Percentiles rank a stretch among this genome's conserved stretches.
Conservation (phyloP, 1,284 basidiomycete genomes). For the Microbotryomycetes sp. region DNA sequence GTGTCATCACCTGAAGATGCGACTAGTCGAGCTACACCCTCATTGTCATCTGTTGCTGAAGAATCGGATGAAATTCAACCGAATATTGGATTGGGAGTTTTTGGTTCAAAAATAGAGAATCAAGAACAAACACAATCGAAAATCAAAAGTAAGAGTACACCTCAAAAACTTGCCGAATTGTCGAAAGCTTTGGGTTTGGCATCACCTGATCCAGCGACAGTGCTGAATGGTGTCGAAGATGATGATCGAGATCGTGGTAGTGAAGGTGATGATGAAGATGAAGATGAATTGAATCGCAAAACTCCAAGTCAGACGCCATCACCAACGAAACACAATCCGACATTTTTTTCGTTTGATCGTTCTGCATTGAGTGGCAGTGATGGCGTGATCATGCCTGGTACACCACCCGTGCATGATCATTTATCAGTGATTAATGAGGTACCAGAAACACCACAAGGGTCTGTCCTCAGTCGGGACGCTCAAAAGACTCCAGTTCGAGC, state of each 20-base stretch:
- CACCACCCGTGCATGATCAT: neutral
- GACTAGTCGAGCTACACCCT: neutral
- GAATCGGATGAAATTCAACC: neutral
- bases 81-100: neutral
- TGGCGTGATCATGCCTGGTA: too few species aligned
- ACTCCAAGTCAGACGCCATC: neutral
- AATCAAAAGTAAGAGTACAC: neutral
- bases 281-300: neutral
- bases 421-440: neutral
- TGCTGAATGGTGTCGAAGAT: too few species aligned
- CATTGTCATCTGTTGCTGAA: neutral
- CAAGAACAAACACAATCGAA: too few species aligned
- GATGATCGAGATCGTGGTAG: too few species aligned
- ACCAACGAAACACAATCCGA: neutral
- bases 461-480: neutral
- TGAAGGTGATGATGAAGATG: too few species aligned
- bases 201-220: neutral
- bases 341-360: too few species aligned
- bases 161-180: neutral
- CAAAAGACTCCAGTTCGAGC: neutral
- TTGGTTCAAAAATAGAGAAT: neutral
- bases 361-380: too few species aligned
- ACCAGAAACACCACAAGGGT: neutral
- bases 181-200: neutral
- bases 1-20: neutral